Base-by-base conservation (phyloP, 768 basidiomycete species). In the Naganishia onofrii region DNA sequence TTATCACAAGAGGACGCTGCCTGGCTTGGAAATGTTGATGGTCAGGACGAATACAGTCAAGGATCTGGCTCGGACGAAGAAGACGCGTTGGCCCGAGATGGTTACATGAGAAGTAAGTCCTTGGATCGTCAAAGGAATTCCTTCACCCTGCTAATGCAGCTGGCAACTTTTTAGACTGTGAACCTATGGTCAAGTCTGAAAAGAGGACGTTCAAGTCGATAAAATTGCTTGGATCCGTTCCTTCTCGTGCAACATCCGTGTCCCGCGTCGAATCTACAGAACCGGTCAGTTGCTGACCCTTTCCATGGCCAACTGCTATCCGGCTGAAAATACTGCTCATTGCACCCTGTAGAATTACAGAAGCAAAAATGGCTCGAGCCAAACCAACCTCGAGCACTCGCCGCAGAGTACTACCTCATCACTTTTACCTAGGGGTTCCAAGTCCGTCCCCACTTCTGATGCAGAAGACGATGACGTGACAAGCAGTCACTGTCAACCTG, bases 91-190 rank as follows among this genome's bases (percentile, higher is more conserved):
- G 23, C 36, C 17, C 31, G 3, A 42, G 60, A 63, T 46, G 60
- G 60, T 9, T 63, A 63, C 38, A 63, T 63, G 60, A 31, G 60
- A n/a, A 63, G 60, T 63, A 21, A 44, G 60, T 63, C 4, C 12
- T 51, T 6, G 12, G 19, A 7, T n/a, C 23, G 4, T 17, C 3
- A 51, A 7, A 3, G 23, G 48, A 51, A n/a, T 23, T 7, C 3
- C 21, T 23, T 51, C 48, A 23, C 4, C 13, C 48, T 21, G 54
- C 54, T 55, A 3, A 55, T 31, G 29, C 19, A 29, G 31, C 15
- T 55, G 31, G 15, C 32, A 12, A 29, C 31, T 42, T 42, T 3
- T 21, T 4, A 63, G 60, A 63, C 26, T 63, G 60, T 15, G 60
- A 63, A 29, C 60, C 60, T 0, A 63, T 63, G 38, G 23, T 63